Evolutionary conservation across 2,329 filamentous ascomycete species (phyloP).

Genomic region (Coniochaeta prunicola): DNA sequence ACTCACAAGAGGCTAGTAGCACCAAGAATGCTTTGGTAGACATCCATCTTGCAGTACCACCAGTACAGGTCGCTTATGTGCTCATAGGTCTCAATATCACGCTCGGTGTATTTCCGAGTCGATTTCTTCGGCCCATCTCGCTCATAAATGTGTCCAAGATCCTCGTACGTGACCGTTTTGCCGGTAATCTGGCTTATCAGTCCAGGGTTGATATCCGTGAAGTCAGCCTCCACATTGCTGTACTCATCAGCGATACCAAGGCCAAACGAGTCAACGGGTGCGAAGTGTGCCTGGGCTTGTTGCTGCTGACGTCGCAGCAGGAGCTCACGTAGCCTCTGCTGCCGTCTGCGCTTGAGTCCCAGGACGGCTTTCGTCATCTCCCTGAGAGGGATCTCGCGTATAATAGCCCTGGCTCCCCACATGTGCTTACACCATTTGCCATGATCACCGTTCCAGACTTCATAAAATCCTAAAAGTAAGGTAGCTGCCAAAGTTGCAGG

Average conservation of each 20-base stretch:
- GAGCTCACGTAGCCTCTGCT: constrained; percentile 27
- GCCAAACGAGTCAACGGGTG: not conserved
- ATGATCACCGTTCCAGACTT: constrained; percentile 91
- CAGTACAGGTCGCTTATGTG: constrained; percentile 82
- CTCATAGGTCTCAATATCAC: constrained; percentile 73
- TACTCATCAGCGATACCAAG: constrained; percentile 1
- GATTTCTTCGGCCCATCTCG: constrained; percentile 6
- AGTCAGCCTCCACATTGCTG: constrained; percentile 14
- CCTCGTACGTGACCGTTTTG: constrained; percentile 25
- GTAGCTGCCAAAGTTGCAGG: constrained; percentile 83
- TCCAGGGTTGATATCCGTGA: constrained; percentile 32
- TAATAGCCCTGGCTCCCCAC: constrained; percentile 72
- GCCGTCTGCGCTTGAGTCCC: constrained; percentile 46
- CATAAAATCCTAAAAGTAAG: constrained; percentile 81
- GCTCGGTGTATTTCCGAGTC: constrained; percentile 33
- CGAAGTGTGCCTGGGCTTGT: not conserved
- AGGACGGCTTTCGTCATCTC: constrained; percentile 67
- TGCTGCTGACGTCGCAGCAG: constrained; percentile 8
- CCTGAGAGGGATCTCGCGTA: constrained; percentile 74
- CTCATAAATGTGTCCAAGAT: constrained; percentile 23
- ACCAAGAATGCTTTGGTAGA: constrained; percentile 83
- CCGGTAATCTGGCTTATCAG: constrained; percentile 36
- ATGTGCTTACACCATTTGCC: constrained; percentile 94
- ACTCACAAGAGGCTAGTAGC: constrained; percentile 80
- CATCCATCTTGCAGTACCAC: constrained; percentile 95